Conservation (phyloP, 2,329 filamentous ascomycete species). For the Xylaria sp. region DNA sequence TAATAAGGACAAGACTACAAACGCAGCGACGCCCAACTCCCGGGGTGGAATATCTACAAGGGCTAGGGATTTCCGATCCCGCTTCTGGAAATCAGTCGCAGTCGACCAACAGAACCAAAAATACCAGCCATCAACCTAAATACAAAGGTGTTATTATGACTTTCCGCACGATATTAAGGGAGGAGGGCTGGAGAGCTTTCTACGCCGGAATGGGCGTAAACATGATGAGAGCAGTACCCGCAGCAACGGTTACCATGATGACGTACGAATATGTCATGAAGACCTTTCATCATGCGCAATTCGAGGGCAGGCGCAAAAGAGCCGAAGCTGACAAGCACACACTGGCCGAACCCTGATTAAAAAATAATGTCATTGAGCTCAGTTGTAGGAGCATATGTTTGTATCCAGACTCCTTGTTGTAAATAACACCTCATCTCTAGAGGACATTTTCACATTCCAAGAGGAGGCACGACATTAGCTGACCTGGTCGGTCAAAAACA, state of each 20-base stretch:
- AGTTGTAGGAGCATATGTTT: conserved; percentile 19
- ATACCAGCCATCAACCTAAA: conserved; percentile 50
- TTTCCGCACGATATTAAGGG: conserved; percentile 82
- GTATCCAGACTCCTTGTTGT: conserved; percentile 28
- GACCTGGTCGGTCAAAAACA: conserved; percentile 22
- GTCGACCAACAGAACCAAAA: conserved; percentile 40
- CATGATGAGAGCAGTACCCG: conserved; percentile 93
- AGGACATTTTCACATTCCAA: conserved; percentile 19
- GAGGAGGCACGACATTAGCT: conserved; percentile 15
- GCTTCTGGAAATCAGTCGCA: conserved; percentile 60
- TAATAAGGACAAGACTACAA: conserved; percentile 91
- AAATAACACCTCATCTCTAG: conserved; percentile 26
- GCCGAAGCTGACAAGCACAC: conserved; percentile 40
- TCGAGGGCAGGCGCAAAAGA: conserved; percentile 53
- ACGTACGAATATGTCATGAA: conserved; percentile 87
- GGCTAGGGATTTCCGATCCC: conserved; percentile 58
- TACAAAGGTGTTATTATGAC: conserved; percentile 87
- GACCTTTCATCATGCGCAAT: conserved; percentile 58
- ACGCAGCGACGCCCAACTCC: conserved; percentile 83
- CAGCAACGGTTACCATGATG: conserved; percentile 96
- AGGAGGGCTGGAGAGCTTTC: conserved; percentile 96
- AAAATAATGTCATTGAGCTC: conserved; percentile 2
- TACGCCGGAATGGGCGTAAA: conserved; percentile 98
- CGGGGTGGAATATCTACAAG: conserved; percentile 63
- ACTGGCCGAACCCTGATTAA: conserved; percentile 39